phyloP scores from a whole-genome alignment of 495 filamentous ascomycete genomes.

The Cladorrhinum samala region DNA sequence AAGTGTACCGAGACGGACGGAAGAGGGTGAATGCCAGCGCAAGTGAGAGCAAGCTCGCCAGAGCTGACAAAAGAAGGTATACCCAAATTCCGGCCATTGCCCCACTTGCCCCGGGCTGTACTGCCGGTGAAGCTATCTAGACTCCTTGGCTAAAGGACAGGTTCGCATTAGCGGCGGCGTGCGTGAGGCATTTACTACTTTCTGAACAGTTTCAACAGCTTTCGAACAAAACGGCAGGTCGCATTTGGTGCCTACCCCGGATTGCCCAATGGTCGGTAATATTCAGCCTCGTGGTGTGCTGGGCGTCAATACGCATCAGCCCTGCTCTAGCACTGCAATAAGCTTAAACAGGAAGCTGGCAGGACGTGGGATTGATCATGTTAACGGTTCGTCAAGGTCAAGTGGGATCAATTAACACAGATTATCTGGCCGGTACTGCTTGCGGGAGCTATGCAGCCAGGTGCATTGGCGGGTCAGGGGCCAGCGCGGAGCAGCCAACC shows the following conservation, averaged over 20 bases:
- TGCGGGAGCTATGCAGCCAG: neutral
- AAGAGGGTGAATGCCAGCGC: neutral
- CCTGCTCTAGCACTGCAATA: constrained; percentile 3
- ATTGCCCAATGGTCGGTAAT: neutral
- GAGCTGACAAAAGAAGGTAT: neutral
- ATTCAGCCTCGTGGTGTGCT: constrained; percentile 4
- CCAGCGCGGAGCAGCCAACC: constrained; percentile 13
- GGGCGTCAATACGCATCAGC: constrained; percentile 5
- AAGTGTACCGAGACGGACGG: neutral
- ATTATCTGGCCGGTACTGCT: constrained; percentile 11
- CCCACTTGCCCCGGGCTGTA: neutral
- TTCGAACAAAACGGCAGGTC: neutral
- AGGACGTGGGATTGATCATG: constrained; percentile 10
- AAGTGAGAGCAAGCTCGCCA: neutral
- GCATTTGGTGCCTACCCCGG: neutral
- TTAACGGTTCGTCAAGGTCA: constrained; percentile 5
- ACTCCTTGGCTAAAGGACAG: neutral
- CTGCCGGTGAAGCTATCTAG: neutral
- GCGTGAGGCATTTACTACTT: neutral
- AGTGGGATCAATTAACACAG: constrained; percentile 8
- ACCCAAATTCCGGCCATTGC: neutral
- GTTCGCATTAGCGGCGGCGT: no score
- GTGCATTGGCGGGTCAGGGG: constrained; percentile 1
- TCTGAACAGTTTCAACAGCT: constrained; percentile 1
- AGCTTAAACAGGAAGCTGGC: neutral